These are phyloP conservation scores for Heliocybe sulcata DNA, from an alignment of 1,284 basidiomycete genomes.

Conservation along the genomic window DNA sequence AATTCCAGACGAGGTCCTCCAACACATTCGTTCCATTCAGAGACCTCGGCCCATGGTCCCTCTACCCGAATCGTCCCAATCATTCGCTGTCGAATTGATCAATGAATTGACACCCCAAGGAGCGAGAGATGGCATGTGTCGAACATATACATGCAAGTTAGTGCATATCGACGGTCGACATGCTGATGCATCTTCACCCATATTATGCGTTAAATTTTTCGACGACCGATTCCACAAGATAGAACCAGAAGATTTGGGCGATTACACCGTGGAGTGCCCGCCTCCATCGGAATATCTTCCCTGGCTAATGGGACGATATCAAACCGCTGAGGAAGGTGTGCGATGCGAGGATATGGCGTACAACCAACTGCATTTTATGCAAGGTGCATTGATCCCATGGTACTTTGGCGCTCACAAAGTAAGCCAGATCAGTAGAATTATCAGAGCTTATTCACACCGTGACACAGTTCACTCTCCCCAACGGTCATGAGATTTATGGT, in stretches of 20 bases:
- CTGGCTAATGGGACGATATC: background rate
- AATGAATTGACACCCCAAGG: no score
- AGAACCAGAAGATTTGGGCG: background rate
- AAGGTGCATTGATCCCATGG: background rate
- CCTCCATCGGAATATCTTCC: background rate
- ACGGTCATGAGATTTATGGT: background rate
- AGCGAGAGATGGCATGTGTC: no score
- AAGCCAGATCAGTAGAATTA: background rate
- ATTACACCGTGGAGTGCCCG: background rate
- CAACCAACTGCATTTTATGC: background rate
- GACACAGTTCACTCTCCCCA: background rate
- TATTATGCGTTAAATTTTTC: background rate
- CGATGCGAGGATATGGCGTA: background rate
- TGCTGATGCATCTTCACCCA: background rate
- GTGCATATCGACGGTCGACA: background rate
- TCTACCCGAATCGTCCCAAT: no score
- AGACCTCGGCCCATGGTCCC: no score
- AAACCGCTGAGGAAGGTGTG: background rate
- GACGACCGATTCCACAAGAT: background rate
- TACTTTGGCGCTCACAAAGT: background rate
- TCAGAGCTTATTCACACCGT: no score
- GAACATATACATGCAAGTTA: background rate
- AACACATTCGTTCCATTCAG: no score
- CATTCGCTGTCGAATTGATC: no score
- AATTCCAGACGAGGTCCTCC: no score